Conservation (phyloP, 495 filamentous ascomycete genomes). For the Xylaria sp. region DNA sequence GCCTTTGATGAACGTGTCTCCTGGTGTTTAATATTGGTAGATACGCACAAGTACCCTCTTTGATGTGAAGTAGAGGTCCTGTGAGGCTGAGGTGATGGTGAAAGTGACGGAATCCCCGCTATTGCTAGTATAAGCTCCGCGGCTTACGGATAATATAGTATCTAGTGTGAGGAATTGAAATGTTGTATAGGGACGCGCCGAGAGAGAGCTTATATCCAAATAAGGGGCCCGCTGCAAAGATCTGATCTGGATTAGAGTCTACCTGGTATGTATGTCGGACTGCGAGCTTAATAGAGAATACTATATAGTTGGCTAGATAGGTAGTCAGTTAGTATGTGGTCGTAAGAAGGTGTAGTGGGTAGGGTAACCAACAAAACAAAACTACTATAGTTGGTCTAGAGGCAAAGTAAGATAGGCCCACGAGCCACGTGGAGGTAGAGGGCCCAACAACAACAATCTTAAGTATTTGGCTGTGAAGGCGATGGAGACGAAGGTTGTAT, state of each 20-base stretch:
- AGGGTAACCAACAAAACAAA: neutral
- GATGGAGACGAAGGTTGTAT: neutral
- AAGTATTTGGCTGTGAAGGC: neutral
- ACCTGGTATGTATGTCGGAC: neutral
- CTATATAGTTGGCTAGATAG: too few species aligned
- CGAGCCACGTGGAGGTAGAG: neutral
- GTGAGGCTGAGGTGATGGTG: neutral
- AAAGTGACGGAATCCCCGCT: neutral
- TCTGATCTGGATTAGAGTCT: neutral
- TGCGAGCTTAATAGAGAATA: neutral
- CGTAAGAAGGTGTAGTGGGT: neutral
- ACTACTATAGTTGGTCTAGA: neutral
- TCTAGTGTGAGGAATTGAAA: neutral
- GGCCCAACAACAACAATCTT: neutral
- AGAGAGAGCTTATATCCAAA: neutral
- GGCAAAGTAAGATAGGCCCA: neutral
- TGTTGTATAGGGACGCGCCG: neutral
- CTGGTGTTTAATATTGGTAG: neutral
- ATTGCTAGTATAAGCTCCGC: conserved; percentile 1
- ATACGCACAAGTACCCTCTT: neutral
- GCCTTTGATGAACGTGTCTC: neutral
- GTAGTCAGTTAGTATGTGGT: neutral
- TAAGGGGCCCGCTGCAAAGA: neutral
- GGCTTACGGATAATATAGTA: conserved; percentile 6
- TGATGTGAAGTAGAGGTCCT: too few species aligned